Evolutionary conservation across 202 grass and related monocot genomes (phyloP).

Genomic region (Eragrostis tef): DNA sequence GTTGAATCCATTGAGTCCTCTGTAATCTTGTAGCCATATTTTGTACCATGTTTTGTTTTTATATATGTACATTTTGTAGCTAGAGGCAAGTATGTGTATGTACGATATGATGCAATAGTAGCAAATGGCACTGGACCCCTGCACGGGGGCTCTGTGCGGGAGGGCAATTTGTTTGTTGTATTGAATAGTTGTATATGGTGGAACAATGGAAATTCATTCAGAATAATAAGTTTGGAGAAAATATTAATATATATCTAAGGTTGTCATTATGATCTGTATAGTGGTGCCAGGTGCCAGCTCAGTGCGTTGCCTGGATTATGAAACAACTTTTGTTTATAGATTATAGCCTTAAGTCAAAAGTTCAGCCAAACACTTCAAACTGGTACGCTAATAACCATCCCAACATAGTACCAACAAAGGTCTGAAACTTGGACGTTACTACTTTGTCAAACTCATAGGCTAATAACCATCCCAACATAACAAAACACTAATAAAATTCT

Average conservation of each 20-base stretch:
- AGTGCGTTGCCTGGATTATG: background rate
- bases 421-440: no score
- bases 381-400: no score
- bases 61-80: constrained; percentile 25
- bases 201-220: background rate
- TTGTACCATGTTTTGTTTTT: constrained; percentile 38
- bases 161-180: constrained; percentile 24
- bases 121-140: constrained; percentile 4
- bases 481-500: no score
- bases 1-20: background rate
- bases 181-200: background rate
- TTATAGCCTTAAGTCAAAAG: no score
- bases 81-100: constrained; percentile 20
- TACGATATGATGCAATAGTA: background rate
- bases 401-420: no score
- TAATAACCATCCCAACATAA: no score
- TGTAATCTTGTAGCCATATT: constrained; percentile 8
- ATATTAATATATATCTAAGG: background rate
- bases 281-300: background rate
- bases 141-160: background rate
- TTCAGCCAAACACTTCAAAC: no score
- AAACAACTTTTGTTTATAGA: no score
- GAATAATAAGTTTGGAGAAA: constrained; percentile 1
- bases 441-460: no score
- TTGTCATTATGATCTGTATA: background rate